Conservation (phyloP, 108 stramenopile species). For the Skeletonema marinoi region DNA sequence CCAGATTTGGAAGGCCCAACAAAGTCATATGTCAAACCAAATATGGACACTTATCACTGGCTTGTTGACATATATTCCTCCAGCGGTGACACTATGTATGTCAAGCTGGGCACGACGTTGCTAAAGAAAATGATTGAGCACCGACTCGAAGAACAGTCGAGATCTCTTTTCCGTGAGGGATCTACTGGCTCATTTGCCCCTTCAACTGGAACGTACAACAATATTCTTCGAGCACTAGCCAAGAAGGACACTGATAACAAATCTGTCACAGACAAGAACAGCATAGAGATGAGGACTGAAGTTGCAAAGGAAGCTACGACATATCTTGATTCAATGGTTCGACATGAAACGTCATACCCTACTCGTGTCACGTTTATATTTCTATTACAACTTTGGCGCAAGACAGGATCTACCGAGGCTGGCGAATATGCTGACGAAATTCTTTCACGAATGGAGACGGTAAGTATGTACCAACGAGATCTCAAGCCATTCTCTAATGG, state of each 20-base stretch:
- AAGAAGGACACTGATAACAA: not conserved
- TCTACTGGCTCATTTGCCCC: conserved; percentile 17
- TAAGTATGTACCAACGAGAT: conserved; percentile 20
- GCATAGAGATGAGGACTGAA: not conserved
- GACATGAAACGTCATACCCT: conserved; percentile 37
- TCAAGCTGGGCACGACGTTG: conserved; percentile 16
- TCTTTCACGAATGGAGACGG: conserved; percentile 46
- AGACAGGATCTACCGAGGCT: conserved; percentile 26
- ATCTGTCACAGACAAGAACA: not conserved
- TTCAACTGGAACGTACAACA: conserved; percentile 42
- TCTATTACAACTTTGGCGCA: conserved; percentile 45
- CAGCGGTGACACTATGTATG: conserved; percentile 13
- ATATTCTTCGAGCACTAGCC: conserved; percentile 33
- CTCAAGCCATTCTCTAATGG: conserved; percentile 19
- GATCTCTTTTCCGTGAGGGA: not conserved
- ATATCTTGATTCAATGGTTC: conserved; percentile 42
- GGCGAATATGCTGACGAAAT: conserved; percentile 50
- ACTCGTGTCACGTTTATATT: conserved; percentile 26
- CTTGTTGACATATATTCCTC: conserved; percentile 41
- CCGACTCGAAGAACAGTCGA: conserved; percentile 4
- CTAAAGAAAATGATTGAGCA: conserved; percentile 31
- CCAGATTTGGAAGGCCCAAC: not conserved
- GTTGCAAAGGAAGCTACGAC: conserved; percentile 23
- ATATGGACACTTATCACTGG: conserved; percentile 42
- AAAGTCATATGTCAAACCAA: conserved; percentile 12